Percentiles rank a stretch among this genome's conserved stretches.
phyloP scores from a whole-genome alignment of 108 stramenopile species.

The Stephanodiscus triporus region DNA sequence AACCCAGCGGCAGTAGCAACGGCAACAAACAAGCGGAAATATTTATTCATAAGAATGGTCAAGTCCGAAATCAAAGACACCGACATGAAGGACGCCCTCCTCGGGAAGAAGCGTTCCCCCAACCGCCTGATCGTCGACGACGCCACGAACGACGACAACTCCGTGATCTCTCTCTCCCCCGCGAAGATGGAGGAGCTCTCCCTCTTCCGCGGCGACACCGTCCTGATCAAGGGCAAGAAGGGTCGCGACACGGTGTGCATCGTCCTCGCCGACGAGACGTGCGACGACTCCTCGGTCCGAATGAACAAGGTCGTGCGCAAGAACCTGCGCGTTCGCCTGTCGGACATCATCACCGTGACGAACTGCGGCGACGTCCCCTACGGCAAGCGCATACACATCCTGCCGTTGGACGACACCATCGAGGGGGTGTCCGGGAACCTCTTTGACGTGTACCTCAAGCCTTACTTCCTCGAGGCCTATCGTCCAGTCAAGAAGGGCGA shows the following conservation, averaged over 20 bases:
- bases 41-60: conserved; percentile 18
- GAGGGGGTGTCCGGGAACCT: conserved; percentile 99
- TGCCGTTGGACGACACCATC: conserved; percentile 98
- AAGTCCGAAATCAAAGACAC: conserved; percentile 65
- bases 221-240: conserved; percentile 99
- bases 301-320: conserved; percentile 99
- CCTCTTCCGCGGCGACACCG: conserved; percentile 99
- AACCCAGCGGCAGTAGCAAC: background rate
- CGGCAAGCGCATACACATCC: conserved; percentile 97
- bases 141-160: conserved; percentile 99
- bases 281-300: conserved; percentile 93
- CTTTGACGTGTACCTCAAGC: conserved; percentile 99
- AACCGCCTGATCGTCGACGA: conserved; percentile 99
- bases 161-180: conserved; percentile 89
- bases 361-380: conserved; percentile 97
- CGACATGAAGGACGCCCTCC: conserved; percentile 88
- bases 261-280: conserved; percentile 96
- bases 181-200: conserved; percentile 99
- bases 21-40: conserved; percentile 4
- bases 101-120: conserved; percentile 96
- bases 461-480: conserved; percentile 99
- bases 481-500: conserved; percentile 99
- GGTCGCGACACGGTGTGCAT: conserved; percentile 98
- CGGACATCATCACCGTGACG: conserved; percentile 96
- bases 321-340: conserved; percentile 96